phyloP scores from a whole-genome alignment of 2,329 filamentous ascomycete species.

The Microdochium nivale region DNA sequence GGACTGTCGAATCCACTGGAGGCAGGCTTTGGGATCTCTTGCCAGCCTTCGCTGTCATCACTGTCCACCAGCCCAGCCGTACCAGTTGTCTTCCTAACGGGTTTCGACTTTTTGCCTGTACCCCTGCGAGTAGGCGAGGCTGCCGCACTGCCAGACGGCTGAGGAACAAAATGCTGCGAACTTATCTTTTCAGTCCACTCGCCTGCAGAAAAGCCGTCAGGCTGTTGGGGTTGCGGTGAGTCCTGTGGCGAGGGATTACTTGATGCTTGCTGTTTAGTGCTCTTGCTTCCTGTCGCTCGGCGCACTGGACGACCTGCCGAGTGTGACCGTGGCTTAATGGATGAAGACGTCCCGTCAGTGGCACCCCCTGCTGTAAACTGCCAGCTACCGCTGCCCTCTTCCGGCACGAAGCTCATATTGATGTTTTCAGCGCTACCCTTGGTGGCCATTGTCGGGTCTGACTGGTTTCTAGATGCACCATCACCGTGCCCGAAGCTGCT shows the following conservation, averaged over 20 bases:
- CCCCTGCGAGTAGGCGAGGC: slow-evolving; percentile 37
- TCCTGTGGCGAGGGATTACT: background rate
- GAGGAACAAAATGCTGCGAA: slow-evolving; percentile 44
- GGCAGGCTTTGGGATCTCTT: slow-evolving; percentile 10
- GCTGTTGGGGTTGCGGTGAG: slow-evolving; percentile 2
- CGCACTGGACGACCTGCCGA: slow-evolving; percentile 31
- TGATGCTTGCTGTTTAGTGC: slow-evolving; percentile 1
- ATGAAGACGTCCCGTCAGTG: slow-evolving; percentile 15
- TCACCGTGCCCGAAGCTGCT: background rate
- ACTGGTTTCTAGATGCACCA: slow-evolving; percentile 4
- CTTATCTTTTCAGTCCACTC: slow-evolving; percentile 47
- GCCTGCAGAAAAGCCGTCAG: slow-evolving; percentile 36
- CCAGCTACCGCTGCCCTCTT: slow-evolving; percentile 35
- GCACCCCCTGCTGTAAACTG: slow-evolving; percentile 42
- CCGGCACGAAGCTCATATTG: slow-evolving; percentile 49
- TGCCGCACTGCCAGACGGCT: slow-evolving; percentile 26
- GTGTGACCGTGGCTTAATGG: slow-evolving; percentile 26
- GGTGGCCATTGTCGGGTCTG: slow-evolving; percentile 22
- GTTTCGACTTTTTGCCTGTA: slow-evolving; percentile 52
- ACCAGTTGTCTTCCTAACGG: slow-evolving; percentile 40
- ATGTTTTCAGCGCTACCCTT: slow-evolving; percentile 46
- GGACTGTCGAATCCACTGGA: slow-evolving; percentile 31
- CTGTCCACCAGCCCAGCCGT: slow-evolving; percentile 36
- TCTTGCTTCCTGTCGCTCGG: slow-evolving; percentile 26
- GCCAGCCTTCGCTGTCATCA: slow-evolving; percentile 32